Conservation (phyloP, 169 alveolate species). For the Plasmodium vivax region DNA sequence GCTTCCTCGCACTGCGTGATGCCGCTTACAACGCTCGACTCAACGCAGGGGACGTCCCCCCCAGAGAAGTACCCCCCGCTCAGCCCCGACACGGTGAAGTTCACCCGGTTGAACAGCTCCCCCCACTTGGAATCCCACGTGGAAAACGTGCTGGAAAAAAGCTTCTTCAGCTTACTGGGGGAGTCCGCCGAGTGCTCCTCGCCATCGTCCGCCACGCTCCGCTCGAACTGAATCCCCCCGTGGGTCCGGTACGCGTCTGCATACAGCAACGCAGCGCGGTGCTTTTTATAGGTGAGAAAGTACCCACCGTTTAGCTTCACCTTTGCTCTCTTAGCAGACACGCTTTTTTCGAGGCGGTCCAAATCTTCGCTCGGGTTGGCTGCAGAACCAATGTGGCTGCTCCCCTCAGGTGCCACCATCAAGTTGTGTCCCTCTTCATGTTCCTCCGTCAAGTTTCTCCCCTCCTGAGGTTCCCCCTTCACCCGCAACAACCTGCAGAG, state of each 20-base stretch:
- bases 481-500: neutral
- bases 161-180: neutral
- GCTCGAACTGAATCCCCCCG: conserved; percentile 37
- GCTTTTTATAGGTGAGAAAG: conserved; percentile 15
- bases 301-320: neutral
- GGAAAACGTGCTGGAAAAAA: neutral
- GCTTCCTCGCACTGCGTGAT: neutral
- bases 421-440: too few species aligned
- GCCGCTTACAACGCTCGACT: neutral
- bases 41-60: neutral
- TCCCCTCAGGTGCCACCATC: neutral
- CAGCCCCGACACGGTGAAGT: conserved; percentile 32
- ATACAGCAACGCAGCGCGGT: neutral
- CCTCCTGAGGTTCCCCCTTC: too few species aligned
- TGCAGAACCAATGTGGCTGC: neutral
- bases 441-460: too few species aligned
- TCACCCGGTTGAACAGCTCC: conserved; percentile 1
- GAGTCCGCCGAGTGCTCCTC: neutral
- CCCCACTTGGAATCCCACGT: neutral
- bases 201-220: neutral
- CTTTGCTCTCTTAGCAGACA: conserved; percentile 5
- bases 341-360: neutral
- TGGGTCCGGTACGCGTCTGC: conserved; percentile 11
- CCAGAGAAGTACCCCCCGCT: conserved; percentile 2
- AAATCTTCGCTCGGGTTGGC: too few species aligned